A percentile compares a stretch with the other conserved stretches of the same genome.
These are phyloP conservation scores for Hyphodiscus sp. DNA, from an alignment of 2,329 filamentous ascomycete species.

Conservation along the genomic window DNA sequence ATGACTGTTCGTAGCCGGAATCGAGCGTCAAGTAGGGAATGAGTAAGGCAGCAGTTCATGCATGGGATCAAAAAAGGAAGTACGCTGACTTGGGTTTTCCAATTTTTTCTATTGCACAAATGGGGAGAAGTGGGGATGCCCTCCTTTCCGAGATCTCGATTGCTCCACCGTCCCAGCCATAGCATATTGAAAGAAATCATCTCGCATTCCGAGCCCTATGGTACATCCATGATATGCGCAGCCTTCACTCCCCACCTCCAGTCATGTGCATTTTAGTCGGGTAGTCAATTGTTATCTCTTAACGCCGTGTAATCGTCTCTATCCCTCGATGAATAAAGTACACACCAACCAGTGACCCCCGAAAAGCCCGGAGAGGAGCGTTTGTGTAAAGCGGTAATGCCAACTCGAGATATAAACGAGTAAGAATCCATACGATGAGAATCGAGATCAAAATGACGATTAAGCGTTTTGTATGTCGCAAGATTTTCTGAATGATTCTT, in stretches of 20 bases:
- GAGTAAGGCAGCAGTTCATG: too few relatives aligned
- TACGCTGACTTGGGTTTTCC: too few relatives aligned
- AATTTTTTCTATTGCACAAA: too few relatives aligned
- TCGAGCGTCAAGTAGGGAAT: too few relatives aligned
- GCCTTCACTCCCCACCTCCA: not conserved
- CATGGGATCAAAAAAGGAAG: too few relatives aligned
- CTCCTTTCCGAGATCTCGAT: too few relatives aligned
- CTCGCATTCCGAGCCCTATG: not conserved
- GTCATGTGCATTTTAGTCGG: not conserved
- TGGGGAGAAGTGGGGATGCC: too few relatives aligned
- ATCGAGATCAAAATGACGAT: not conserved
- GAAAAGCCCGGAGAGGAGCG: not conserved
- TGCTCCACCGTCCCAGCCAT: not conserved
- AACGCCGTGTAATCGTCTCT: not conserved
- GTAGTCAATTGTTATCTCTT: not conserved
- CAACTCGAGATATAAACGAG: not conserved
- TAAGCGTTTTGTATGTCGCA: not conserved
- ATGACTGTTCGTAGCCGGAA: too few relatives aligned
- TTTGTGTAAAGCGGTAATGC: not conserved
- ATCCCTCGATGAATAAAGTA: not conserved
- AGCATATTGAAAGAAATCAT: not conserved
- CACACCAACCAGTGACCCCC: not conserved
- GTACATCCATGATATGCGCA: not conserved
- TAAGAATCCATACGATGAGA: not conserved
- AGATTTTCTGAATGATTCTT: not conserved